Base-by-base conservation (phyloP, 1,139 yeast species). In the Hemisphaericaspora xylofermentans region DNA sequence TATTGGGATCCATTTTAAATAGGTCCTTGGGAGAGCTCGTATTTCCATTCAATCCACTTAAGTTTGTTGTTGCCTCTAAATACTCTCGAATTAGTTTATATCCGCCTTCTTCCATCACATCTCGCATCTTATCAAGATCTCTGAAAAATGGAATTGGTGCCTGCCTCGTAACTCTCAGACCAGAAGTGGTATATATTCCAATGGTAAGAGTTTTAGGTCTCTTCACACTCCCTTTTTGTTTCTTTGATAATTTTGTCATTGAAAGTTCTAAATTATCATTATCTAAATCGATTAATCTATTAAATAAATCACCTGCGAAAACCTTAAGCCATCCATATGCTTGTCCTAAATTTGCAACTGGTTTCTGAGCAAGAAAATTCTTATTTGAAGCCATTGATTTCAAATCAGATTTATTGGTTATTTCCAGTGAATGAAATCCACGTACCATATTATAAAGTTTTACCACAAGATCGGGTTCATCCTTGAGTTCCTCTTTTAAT, bases 301-400 rank as follows among this genome's bases (percentile, higher is more conserved):
- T 81, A 27, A 78, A 66, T 34, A 93, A 63, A 54, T 93, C 98
- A 0, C 93, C 94, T 0, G 85, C 75, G 63, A 83, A 89, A 0
- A 93, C 95, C 36, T 74, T 78, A 8, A 91, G 64, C 98, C 98
- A 93, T 27, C 81, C 84, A 5, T 70, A 54, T 18, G 88, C 80
- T 52, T 88, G 96, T 2, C 65, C 66, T 2, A 75, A 51, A 1
- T 72, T 69, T 6, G 60, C 63, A 4, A 89, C 78, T 0, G 85
- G 77, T n/a, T 63, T 64, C 0, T 76, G 53, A 1, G 51, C 71
- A 43, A 81, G 61, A 58, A 93, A 83, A 53, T 89, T 88, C 56
- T 93, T 93, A 38, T 84, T 80, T 0, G 97, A 84, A 65, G 82
- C 81, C 98, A 93, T 89, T 1, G 95, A 84, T 56, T 89, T 88